Base-by-base conservation (phyloP, 805 yeast genomes). In the Starmerella lactis-condensi region DNA sequence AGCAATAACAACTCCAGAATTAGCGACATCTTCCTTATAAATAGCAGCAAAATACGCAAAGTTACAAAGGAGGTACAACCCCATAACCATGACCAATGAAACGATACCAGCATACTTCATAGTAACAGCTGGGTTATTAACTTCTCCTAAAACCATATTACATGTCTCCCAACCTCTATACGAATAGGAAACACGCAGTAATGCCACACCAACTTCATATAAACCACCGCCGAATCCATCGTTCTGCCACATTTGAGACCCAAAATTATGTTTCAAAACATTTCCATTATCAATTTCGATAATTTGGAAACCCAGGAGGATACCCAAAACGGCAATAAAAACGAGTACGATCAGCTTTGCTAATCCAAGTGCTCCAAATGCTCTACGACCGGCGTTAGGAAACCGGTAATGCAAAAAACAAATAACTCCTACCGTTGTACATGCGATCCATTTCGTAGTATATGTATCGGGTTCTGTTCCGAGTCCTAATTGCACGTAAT, bases 91-190 rank as follows among this genome's bases (percentile, higher is more conserved):
- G 1, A 60, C 41, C 9, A 71, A 68, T 3, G 76, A 71, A 13
- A 64, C 44, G 1, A 76, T 71, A 1, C 76, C 77, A 1, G 75
- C 72, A 3, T 65, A 52, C n/a, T 64, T 61, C 32, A 70, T 56
- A 0, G 73, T 70, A 20, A 61, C 58, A 26, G 60, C 59, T 0
- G 78, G 78, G 39, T 69, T 58, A 12, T 58, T 56, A 26, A 71
- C 61, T 41, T 71, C 77, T 36, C 64, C 62, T 31, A 71, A 51
- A 1, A 71, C 78, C 40, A 68, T 64, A 44, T 72, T 72, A 26
- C 72, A 72, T 40, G 71, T 71, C 40, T 72, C 77, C 76, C 77
- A 71, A 4, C 78, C 78, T 36, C 70, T 65, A 50, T 69, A 71
- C 1, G 76, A 68, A 44, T 69, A 71, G 10, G 72, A 65, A 16